Percentiles rank a stretch among this genome's conserved stretches.
Conservation (phyloP, 345 rosid genomes). For the Camelina sativa region DNA sequence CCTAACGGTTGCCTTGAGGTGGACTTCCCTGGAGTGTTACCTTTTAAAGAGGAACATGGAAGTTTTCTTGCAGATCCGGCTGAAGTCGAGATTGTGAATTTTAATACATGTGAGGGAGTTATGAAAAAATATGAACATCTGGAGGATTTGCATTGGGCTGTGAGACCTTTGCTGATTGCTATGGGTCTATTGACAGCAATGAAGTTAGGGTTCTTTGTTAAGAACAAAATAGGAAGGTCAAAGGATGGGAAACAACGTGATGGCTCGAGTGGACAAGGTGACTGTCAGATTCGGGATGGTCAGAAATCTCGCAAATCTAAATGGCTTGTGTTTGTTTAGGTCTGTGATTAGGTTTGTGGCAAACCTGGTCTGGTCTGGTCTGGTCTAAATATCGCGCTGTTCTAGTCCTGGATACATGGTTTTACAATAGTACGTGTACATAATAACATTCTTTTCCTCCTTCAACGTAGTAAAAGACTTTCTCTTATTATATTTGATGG, state of each 20-base stretch:
- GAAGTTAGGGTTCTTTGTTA: slow-evolving; percentile 60
- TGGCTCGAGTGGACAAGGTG: slow-evolving; percentile 29
- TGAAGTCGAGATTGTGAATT: slow-evolving; percentile 78
- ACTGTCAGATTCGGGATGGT: slow-evolving; percentile 36
- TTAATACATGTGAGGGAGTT: slow-evolving; percentile 63
- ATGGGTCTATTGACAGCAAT: slow-evolving; percentile 68
- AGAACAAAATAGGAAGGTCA: slow-evolving; percentile 60
- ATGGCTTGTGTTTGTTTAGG: slow-evolving; percentile 42
- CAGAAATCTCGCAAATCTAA: slow-evolving; percentile 36
- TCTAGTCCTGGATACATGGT: slow-evolving; percentile 19
- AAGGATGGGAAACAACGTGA: slow-evolving; percentile 46
- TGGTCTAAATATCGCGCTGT: slow-evolving; percentile 4
- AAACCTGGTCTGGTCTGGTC: slow-evolving; percentile 6
- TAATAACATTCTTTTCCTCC: slow-evolving; percentile 19
- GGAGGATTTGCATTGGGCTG: slow-evolving; percentile 94
- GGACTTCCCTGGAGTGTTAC: slow-evolving; percentile 73
- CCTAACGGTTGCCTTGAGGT: slow-evolving; percentile 89
- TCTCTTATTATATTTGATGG: not conserved
- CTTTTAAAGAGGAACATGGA: slow-evolving; percentile 56
- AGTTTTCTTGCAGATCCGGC: slow-evolving; percentile 84
- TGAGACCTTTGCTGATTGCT: slow-evolving; percentile 79
- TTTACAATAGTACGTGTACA: slow-evolving; percentile 34
- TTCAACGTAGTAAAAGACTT: not conserved
- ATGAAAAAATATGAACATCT: slow-evolving; percentile 81
- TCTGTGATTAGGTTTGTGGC: slow-evolving; percentile 19